Evolutionary conservation across 192 early-diverging fungal species (phyloP).

Genomic region (Funneliformis mosseae): DNA sequence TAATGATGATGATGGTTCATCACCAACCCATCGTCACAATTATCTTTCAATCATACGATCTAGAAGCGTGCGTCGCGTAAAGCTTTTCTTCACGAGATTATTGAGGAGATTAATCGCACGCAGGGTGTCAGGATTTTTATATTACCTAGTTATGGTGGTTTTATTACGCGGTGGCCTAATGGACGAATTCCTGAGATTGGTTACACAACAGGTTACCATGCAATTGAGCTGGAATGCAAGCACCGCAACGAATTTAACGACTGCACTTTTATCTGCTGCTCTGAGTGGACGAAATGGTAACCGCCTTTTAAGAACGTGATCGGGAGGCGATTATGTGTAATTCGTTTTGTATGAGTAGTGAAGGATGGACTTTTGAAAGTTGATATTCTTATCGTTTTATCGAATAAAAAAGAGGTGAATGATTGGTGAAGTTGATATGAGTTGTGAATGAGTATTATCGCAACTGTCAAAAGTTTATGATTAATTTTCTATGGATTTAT

Average conservation of each 20-base stretch:
- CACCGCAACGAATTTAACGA: slow-evolving; percentile 21
- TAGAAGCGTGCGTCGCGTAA: background rate
- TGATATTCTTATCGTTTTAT: no score
- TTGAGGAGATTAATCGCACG: slow-evolving; percentile 21
- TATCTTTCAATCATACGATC: no score
- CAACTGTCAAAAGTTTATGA: no score
- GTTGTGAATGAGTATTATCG: no score
- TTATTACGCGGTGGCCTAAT: slow-evolving; percentile 25
- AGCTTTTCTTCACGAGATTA: background rate
- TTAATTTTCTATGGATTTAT: no score
- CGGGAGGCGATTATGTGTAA: background rate
- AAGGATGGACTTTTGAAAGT: no score
- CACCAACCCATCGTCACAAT: no score
- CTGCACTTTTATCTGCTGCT: slow-evolving; percentile 18
- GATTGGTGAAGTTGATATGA: no score
- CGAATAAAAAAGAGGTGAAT: no score
- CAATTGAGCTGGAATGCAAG: slow-evolving; percentile 24
- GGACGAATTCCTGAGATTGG: slow-evolving; percentile 22
- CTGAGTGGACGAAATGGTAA: slow-evolving; percentile 23
- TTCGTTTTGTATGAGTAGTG: no score
- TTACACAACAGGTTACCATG: slow-evolving; percentile 26
- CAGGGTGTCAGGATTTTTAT: slow-evolving; percentile 11
- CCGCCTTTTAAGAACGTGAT: background rate
- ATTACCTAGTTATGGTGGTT: slow-evolving; percentile 18
- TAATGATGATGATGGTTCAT: no score